These are phyloP conservation scores for Cerrena zonata DNA, from an alignment of 1,284 basidiomycete species.

Conservation along the genomic window DNA sequence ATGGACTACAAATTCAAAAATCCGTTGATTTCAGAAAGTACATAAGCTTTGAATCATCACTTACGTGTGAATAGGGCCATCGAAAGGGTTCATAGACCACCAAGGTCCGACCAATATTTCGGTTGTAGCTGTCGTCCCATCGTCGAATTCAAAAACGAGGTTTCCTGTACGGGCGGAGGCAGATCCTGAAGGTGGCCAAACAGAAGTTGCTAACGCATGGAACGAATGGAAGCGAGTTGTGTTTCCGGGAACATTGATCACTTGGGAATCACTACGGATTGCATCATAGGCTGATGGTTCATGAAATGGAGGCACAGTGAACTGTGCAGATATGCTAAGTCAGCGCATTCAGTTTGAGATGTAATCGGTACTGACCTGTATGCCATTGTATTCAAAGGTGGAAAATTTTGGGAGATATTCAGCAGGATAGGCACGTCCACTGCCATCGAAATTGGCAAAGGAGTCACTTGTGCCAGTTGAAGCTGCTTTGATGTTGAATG, in stretches of 20 bases:
- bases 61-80: constrained; percentile 16
- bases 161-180: constrained; percentile 1
- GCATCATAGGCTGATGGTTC: constrained; percentile 11
- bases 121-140: constrained; percentile 13
- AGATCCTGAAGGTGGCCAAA: constrained; percentile 2
- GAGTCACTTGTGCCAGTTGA: constrained; percentile 13
- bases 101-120: constrained; percentile 23
- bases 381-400: constrained; percentile 12
- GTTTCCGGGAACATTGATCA: constrained; percentile 3
- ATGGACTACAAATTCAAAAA: constrained; percentile 12
- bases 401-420: constrained; percentile 11
- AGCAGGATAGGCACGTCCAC: constrained; percentile 14
- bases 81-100: constrained; percentile 21
- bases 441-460: constrained; percentile 17
- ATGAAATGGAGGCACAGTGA: constrained; percentile 16
- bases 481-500: constrained; percentile 16
- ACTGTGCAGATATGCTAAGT: constrained; percentile 7
- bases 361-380: constrained; percentile 16
- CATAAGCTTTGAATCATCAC: too few species aligned
- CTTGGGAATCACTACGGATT: constrained; percentile 11
- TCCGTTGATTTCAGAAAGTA: too few species aligned
- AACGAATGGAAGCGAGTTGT: constrained; percentile 12
- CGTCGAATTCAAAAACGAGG: constrained; percentile 15
- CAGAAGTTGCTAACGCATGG: constrained; percentile 12
- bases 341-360: too few species aligned